These are phyloP conservation scores for Alternaria tenuissima DNA, from an alignment of 2,329 filamentous ascomycete species.

Conservation along the genomic window DNA sequence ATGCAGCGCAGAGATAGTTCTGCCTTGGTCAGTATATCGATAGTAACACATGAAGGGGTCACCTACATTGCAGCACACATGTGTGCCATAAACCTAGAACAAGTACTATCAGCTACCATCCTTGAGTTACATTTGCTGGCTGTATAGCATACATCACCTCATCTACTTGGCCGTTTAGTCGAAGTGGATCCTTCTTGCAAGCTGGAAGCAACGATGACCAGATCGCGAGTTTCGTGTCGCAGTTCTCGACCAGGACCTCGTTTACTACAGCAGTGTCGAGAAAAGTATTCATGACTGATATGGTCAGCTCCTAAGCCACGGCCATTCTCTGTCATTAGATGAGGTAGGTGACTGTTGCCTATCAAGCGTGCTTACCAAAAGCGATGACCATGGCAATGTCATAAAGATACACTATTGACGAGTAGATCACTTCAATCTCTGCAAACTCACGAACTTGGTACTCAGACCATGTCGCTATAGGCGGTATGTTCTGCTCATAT, in stretches of 20 bases:
- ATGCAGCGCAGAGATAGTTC: constrained; percentile 51
- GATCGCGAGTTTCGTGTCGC: constrained; percentile 70
- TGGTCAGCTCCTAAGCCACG: constrained; percentile 12
- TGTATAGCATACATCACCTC: constrained; percentile 70
- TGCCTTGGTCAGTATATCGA: constrained; percentile 15
- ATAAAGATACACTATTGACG: constrained; percentile 83
- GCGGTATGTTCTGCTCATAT: constrained; percentile 41
- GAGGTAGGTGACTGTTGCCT: not conserved
- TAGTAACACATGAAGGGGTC: not conserved
- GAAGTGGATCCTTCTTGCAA: constrained; percentile 73
- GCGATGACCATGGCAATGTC: constrained; percentile 74
- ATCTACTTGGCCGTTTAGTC: constrained; percentile 74
- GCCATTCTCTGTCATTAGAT: not conserved
- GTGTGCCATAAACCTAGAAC: constrained; percentile 73
- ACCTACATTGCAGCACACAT: constrained; percentile 69
- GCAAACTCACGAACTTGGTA: constrained; percentile 78
- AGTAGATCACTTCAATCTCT: constrained; percentile 75
- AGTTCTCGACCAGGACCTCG: constrained; percentile 70
- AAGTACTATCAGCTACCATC: not conserved
- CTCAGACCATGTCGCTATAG: constrained; percentile 66
- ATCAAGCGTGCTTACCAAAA: constrained; percentile 60
- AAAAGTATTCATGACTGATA: constrained; percentile 59
- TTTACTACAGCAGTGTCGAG: constrained; percentile 29
- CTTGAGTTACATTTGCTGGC: not conserved
- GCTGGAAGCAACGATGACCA: constrained; percentile 81